These are phyloP conservation scores for Gaeumannomyces sp. DNA, from an alignment of 2,329 filamentous ascomycete genomes.

Conservation along the genomic window DNA sequence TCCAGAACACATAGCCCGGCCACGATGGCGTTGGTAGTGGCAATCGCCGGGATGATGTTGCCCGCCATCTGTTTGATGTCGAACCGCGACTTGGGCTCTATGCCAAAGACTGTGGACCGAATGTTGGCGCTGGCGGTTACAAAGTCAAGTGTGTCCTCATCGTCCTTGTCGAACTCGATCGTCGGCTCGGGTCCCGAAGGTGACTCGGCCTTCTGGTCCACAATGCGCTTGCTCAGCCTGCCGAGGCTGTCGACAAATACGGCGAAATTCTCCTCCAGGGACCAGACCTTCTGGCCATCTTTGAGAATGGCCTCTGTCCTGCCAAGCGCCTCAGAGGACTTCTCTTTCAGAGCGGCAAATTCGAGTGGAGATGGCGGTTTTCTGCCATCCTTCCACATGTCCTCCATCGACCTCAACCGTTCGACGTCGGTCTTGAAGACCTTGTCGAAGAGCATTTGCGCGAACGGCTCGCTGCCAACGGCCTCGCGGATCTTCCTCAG, in stretches of 20 bases:
- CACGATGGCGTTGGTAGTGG: slow-evolving; percentile 95
- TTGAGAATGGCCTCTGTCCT: slow-evolving; percentile 48
- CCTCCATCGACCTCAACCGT: slow-evolving; percentile 77
- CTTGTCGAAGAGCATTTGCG: slow-evolving; percentile 81
- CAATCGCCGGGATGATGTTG: slow-evolving; percentile 97
- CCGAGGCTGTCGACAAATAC: slow-evolving; percentile 82
- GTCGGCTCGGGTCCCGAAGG: slow-evolving; percentile 50
- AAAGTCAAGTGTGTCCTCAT: slow-evolving; percentile 90
- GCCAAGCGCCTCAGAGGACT: slow-evolving; percentile 42
- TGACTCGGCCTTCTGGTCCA: slow-evolving; percentile 49
- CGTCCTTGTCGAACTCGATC: slow-evolving; percentile 93
- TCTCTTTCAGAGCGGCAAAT: slow-evolving; percentile 54
- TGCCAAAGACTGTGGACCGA: slow-evolving; percentile 80
- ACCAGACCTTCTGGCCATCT: slow-evolving; percentile 74
- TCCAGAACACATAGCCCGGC: slow-evolving; percentile 88
- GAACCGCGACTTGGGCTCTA: slow-evolving; percentile 83
- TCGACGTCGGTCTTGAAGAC: slow-evolving; percentile 83
- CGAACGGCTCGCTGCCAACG: slow-evolving; percentile 72
- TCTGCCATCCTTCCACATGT: slow-evolving; percentile 84
- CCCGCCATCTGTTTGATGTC: slow-evolving; percentile 99
- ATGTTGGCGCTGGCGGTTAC: slow-evolving; percentile 88
- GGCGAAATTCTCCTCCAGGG: slow-evolving; percentile 71
- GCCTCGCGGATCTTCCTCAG: slow-evolving; percentile 76
- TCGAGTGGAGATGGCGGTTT: slow-evolving; percentile 67
- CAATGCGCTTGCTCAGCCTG: slow-evolving; percentile 67